Conservation (phyloP, 2,329 filamentous ascomycete species). For the Trichoderma sp. region DNA sequence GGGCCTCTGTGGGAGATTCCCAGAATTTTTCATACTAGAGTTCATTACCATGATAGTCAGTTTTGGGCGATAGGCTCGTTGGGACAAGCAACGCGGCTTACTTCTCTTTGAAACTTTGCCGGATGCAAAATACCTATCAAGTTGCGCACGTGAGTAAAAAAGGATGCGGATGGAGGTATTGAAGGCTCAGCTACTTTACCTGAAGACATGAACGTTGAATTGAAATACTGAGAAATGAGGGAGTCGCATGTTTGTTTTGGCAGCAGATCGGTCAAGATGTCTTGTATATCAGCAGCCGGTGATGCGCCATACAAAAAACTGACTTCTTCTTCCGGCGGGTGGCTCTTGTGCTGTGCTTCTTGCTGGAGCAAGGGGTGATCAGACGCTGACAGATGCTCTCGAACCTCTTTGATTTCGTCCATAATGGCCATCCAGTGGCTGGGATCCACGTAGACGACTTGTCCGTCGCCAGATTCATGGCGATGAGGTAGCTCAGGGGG, state of each 20-base stretch:
- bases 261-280: background rate
- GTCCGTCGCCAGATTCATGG: constrained; percentile 2
- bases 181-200: background rate
- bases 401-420: constrained; percentile 16
- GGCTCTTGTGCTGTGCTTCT: background rate
- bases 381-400: constrained; percentile 1
- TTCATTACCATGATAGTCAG: background rate
- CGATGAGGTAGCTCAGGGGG: constrained; percentile 13
- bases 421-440: constrained; percentile 11
- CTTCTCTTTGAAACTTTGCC: constrained; percentile 10
- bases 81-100: background rate
- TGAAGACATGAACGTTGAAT: background rate
- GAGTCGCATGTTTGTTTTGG: background rate
- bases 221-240: constrained; percentile 12
- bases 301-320: background rate
- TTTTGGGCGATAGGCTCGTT: background rate
- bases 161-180: background rate
- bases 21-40: constrained; percentile 12
- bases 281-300: background rate
- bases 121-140: constrained; percentile 8
- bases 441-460: constrained; percentile 5
- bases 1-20: constrained; percentile 2
- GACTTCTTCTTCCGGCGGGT: background rate
- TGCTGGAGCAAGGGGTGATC: constrained; percentile 2
- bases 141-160: background rate